Evolutionary conservation across 495 filamentous ascomycete species (phyloP), one percentile per base, ranked within the genome.

Genomic region (Durotheca rogersii): DNA sequence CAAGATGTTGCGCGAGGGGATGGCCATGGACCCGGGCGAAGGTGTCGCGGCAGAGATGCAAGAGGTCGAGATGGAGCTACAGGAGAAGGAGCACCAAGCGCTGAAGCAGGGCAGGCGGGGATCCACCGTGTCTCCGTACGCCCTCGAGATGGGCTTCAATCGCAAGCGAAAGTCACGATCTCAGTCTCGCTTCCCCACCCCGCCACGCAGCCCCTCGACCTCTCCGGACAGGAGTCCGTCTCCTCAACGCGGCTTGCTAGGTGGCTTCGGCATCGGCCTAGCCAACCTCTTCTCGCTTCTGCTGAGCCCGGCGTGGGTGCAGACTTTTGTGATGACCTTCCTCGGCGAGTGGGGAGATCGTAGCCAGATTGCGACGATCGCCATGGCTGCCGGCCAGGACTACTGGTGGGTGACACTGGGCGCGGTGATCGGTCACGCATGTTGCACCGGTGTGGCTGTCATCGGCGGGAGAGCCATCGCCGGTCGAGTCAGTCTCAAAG

Each of bases 301-400:
- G 2, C 76, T 98, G 12, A 94, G 88, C 64, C 93, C 93, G 2
- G 93, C 91, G 0, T 98, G 93, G 93, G 93, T 98, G 10, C 93
- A 98, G 69, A 98, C 94, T 4, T 98, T 98, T 67, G 82, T 90
- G 52, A 98, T 98, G 93, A 98, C 93, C 2, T 98, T 98, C 71
- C 72, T 98, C 20, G 93, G 93, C 7, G 93, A 98, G 68, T 97
- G 94, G 93, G 93, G 93, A 37, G 93, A 98, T 63, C 84, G 93
- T 51, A 94, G 88, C 63, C 93, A 98, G 68, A 98, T 98, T 62
- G 94, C 93, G 11, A 98, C 93, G 4, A 96, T 98, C 62, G 93
- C 93, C 30, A 98, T 98, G 93, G 94, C 93, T 36, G 93, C 93
- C 7, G 93, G 93, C 2, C 88, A 94, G 71, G 94, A 97, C 65